Base-by-base conservation (phyloP, 2,329 filamentous ascomycete genomes). In the Penicillium sp. region DNA sequence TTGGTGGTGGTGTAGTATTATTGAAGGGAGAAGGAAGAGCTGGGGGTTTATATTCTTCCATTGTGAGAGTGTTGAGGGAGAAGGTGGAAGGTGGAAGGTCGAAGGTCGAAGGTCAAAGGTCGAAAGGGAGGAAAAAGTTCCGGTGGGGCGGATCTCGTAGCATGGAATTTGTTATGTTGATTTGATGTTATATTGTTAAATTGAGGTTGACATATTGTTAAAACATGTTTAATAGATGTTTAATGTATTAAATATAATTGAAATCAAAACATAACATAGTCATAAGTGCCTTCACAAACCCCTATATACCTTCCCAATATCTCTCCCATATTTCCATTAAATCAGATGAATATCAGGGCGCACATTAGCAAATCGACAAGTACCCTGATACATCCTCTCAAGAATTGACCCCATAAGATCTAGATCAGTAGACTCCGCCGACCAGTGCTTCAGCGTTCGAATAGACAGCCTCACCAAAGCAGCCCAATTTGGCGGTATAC, bases 1-100 rank as follows among this genome's bases (percentile, higher is more conserved):
- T 74, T 60, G 90, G 85, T 46, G 83, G 75, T 64, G 84, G 78
- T 59, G 82, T 78, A 71, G 83, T 82, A 77, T 85, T 78, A 56
- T 80, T 79, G 74, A 91, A 88, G 63, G 88, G 82, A 33, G 79
- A 74, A 36, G 88, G 88, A 59, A 90, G 85, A 62, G 67, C 60
- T 7, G 72, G 73, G 8, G 70, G 69, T 40, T 62, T 67, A 37
- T 70, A 69, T 40, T 64, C 55, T 42, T 63, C 60, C 56, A 64
- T 63, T 38, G 25, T 61, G 51, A 53, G 12, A 37, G 31, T 26
- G 33, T 41, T 46, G 50, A 38, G 33, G 11, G 10, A 36, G 6
- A 26, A 40, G 10, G 28, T 17, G 14, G 9, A 33, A 40, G 25
- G 28, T 43, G 42, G n/a, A 17, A 10, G 7, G 30, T 45, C 10